Percentiles rank a stretch among this genome's conserved stretches.
phyloP scores from a whole-genome alignment of 371 early-diverging fungal species.

The Apophysomyces trapeziformis region DNA sequence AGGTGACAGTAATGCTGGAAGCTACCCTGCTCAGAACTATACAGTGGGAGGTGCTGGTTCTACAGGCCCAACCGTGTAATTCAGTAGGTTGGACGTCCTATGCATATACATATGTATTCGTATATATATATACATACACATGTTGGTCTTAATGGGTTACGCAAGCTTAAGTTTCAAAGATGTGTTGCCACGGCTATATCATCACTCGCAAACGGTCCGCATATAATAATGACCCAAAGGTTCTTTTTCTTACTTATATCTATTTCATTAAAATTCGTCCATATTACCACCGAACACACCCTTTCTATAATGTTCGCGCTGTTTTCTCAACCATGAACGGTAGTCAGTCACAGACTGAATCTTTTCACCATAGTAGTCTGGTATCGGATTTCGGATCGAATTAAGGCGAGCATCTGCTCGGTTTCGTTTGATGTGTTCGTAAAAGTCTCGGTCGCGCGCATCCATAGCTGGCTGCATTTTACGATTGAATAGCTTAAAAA shows the following conservation, averaged over 20 bases:
- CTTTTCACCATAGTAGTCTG: slow-evolving; percentile 95
- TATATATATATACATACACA: neutral
- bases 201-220: neutral
- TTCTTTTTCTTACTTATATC: slow-evolving; percentile 17
- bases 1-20: slow-evolving; percentile 11
- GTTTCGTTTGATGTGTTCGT: slow-evolving; percentile 77
- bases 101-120: slow-evolving; percentile 14
- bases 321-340: slow-evolving; percentile 88
- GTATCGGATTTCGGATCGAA: slow-evolving; percentile 80
- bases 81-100: slow-evolving; percentile 14
- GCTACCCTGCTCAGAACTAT: slow-evolving; percentile 10
- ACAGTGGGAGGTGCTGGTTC: slow-evolving; percentile 21
- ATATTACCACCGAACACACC: slow-evolving; percentile 64
- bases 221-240: neutral
- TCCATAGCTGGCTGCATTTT: slow-evolving; percentile 63
- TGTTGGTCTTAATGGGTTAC: neutral
- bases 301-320: slow-evolving; percentile 81
- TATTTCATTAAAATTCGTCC: slow-evolving; percentile 22
- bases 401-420: slow-evolving; percentile 80
- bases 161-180: neutral
- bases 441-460: slow-evolving; percentile 78
- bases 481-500: slow-evolving; percentile 68
- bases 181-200: neutral
- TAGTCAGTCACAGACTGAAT: slow-evolving; percentile 84
- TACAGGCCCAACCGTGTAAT: slow-evolving; percentile 25